Percentiles rank a stretch among this genome's conserved stretches.
Conservation (phyloP, 768 basidiomycete genomes). For the Nidula microcarpa region DNA sequence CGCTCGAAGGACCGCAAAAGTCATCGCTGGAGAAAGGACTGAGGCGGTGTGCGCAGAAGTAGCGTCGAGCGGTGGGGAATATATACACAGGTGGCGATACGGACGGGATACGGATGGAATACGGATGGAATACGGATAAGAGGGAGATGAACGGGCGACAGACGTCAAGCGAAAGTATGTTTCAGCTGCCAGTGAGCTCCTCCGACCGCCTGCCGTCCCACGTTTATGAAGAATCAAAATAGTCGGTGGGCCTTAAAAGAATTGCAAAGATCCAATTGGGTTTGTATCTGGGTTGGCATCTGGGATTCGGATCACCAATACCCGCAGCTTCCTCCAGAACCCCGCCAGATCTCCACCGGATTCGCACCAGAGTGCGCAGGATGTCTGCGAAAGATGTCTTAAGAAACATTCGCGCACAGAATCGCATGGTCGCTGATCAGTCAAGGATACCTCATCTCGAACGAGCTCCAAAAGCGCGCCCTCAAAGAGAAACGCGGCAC, state of each 20-base stretch:
- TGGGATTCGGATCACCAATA: not conserved
- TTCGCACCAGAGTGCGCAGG: not conserved
- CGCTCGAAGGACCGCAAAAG: slow-evolving; percentile 60
- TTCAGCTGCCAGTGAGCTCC: not conserved
- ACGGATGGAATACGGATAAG: too few species aligned
- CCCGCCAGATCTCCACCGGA: not conserved
- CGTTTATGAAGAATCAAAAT: not conserved
- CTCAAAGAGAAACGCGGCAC: too few species aligned
- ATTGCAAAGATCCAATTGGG: too few species aligned
- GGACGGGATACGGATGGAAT: not conserved
- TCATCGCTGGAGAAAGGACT: slow-evolving; percentile 29
- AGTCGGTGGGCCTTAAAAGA: not conserved
- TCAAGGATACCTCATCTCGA: too few species aligned
- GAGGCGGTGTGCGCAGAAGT: slow-evolving; percentile 1
- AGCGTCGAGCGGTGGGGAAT: not conserved
- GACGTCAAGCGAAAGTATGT: not conserved
- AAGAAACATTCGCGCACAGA: too few species aligned
- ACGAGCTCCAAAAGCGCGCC: too few species aligned
- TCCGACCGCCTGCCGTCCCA: not conserved
- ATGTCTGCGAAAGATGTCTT: too few species aligned
- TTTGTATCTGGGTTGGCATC: too few species aligned
- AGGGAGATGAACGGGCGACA: not conserved
- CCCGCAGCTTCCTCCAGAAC: not conserved
- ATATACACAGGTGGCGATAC: not conserved
- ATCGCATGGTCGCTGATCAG: too few species aligned